phyloP scores from a whole-genome alignment of 192 early-diverging fungal species.

The Podila minutissima region DNA sequence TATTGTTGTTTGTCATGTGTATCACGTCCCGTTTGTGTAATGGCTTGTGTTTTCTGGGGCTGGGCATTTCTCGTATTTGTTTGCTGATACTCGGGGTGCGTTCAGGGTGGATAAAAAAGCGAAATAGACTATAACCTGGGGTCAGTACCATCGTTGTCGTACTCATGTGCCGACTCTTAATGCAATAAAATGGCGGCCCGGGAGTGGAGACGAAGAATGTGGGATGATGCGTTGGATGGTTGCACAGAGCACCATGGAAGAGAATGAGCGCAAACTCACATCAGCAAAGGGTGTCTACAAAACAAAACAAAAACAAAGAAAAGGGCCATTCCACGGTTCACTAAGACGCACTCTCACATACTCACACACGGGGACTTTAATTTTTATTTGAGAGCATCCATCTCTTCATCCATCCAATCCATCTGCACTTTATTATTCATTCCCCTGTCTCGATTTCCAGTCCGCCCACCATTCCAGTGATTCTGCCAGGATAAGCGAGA shows the following conservation, averaged over 20 bases:
- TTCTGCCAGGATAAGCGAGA: no score
- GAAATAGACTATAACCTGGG: no score
- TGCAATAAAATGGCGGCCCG: neutral
- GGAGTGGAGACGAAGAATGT: slow-evolving; percentile 1
- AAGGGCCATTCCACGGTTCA: no score
- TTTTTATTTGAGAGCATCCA: neutral
- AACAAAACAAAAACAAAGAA: no score
- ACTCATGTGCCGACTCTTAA: neutral
- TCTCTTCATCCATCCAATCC: neutral
- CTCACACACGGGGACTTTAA: no score
- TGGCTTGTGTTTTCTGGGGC: neutral
- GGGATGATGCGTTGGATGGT: neutral
- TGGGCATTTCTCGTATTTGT: neutral
- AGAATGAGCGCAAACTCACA: neutral
- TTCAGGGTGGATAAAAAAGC: no score
- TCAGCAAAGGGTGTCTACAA: no score
- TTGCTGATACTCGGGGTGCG: no score
- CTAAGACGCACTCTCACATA: no score
- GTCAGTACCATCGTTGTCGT: no score
- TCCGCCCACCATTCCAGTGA: no score
- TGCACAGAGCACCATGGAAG: neutral
- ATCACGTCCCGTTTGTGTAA: neutral
- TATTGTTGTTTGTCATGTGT: neutral
- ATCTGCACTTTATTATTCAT: neutral
- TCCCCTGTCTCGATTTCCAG: neutral